Evolutionary conservation across 768 basidiomycete species (phyloP), one percentile per base, ranked within the genome.

Genomic region (Mycena indigotica): DNA sequence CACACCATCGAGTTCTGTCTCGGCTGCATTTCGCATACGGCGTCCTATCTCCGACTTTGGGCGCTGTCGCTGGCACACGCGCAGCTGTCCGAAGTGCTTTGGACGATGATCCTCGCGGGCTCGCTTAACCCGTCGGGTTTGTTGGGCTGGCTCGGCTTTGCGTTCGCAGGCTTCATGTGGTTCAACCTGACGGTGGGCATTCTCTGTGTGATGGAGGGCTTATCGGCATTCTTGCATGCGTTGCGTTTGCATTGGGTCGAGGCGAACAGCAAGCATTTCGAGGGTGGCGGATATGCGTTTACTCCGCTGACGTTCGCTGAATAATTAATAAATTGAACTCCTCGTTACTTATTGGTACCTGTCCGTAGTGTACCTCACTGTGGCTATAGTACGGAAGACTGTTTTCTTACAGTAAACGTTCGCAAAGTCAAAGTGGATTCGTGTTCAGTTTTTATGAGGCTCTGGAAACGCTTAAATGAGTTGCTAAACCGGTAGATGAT

Each of bases 1-100:
- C 97, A 98, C 74, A 96, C 95, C 24, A 98, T 99, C 73, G 97
- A 99, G 76, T 99, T 98, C 75, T 99, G 97, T 70, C 85, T 99
- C 29, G 97, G 96, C 5, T 98, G 96, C 73, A 98, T 98, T 67
- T 98, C 96, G 62, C 96, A 98, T 73, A 98, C 96, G 1, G 93
- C 93, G 13, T 93, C 91, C 16, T 93, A 92, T 73, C 84, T 94
- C 48, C 90, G 96, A 70, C 80, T 99, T 35, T 98, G 96, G 96
- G 97, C 97, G 19, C 83, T 99, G 5, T 99, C 97, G 24, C 83
- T 99, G 51, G 97, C 97, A 12, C 97, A 99, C 75, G 94, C 97
- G 19, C 97, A 98, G 74, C 80, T 99, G 17, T 96, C 94, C 35
- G 95, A 95, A 72, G 94, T 96, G 53, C 76, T 96, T 56, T 96